These are phyloP conservation scores for Pythium aphanidermatum DNA, from an alignment of 352 stramenopile genomes.

Conservation along the genomic window DNA sequence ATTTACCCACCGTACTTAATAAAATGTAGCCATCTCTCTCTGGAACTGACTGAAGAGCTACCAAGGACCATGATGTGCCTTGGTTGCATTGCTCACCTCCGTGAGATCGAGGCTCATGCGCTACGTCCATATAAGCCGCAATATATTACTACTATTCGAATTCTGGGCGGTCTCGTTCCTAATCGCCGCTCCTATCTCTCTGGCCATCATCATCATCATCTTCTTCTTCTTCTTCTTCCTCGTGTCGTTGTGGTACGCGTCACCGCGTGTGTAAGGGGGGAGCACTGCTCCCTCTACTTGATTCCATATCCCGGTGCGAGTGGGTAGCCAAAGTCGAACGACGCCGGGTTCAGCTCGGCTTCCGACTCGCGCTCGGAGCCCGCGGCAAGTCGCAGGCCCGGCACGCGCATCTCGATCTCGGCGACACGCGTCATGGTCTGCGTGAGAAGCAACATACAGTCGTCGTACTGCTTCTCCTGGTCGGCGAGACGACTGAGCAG, in stretches of 20 bases:
- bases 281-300: conserved; percentile 14
- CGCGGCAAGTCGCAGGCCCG: conserved; percentile 12
- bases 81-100: too few species aligned
- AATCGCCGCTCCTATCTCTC: background rate
- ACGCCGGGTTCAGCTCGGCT: conserved; percentile 14
- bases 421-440: conserved; percentile 82
- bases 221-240: background rate
- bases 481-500: conserved; percentile 58
- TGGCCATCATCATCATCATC: too few species aligned
- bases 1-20: conserved; percentile 6
- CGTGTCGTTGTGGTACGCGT: background rate
- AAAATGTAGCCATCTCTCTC: conserved; percentile 8
- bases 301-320: conserved; percentile 10
- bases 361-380: conserved; percentile 19
- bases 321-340: conserved; percentile 21
- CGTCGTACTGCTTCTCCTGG: conserved; percentile 83
- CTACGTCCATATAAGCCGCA: background rate
- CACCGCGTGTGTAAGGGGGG: too few species aligned
- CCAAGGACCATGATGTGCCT: too few species aligned
- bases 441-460: conserved; percentile 80
- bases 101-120: too few species aligned
- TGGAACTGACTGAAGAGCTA: too few species aligned
- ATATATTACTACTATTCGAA: conserved; percentile 8
- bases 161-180: too few species aligned
- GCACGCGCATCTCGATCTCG: conserved; percentile 73